Evolutionary conservation across 148 eudicot genomes (phyloP).

Genomic region (Fagopyrum esculentum): DNA sequence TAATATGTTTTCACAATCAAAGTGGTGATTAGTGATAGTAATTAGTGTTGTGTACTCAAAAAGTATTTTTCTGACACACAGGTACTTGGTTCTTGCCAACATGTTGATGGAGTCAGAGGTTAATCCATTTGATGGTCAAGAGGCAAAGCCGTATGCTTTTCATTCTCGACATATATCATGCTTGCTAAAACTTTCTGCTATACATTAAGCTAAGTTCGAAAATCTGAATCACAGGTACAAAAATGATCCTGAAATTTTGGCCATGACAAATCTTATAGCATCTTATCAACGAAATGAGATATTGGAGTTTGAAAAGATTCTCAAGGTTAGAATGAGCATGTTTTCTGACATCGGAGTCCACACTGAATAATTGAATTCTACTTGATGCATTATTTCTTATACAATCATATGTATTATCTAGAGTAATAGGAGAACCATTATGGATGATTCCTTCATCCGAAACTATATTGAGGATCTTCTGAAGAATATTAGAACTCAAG

Average conservation of each 20-base stretch:
- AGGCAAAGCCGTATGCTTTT: slow-evolving; percentile 88
- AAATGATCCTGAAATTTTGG: slow-evolving; percentile 95
- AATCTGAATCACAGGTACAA: slow-evolving; percentile 50
- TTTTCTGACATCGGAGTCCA: neutral
- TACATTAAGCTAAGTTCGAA: neutral
- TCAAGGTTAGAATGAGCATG: slow-evolving; percentile 41
- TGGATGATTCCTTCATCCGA: slow-evolving; percentile 92
- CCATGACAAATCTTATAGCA: slow-evolving; percentile 95
- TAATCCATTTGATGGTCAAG: slow-evolving; percentile 98
- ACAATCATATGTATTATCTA: slow-evolving; percentile 19
- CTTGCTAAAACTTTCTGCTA: neutral
- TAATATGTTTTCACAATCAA: neutral
- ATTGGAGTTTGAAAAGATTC: slow-evolving; percentile 91
- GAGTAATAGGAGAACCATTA: slow-evolving; percentile 91
- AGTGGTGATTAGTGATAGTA: neutral
- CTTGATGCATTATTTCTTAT: neutral
- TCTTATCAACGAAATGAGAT: slow-evolving; percentile 97
- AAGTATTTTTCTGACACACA: slow-evolving; percentile 19
- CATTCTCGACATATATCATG: neutral
- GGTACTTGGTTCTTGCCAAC: slow-evolving; percentile 95
- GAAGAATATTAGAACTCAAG: slow-evolving; percentile 95
- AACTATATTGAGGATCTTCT: slow-evolving; percentile 94
- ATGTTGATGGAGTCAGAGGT: slow-evolving; percentile 97
- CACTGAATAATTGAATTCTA: neutral
- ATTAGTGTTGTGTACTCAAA: neutral